Evolutionary conservation across 176 grass and related monocot species (phyloP), one percentile per base, ranked within the genome.

Genomic region (Puya raimondii): DNA sequence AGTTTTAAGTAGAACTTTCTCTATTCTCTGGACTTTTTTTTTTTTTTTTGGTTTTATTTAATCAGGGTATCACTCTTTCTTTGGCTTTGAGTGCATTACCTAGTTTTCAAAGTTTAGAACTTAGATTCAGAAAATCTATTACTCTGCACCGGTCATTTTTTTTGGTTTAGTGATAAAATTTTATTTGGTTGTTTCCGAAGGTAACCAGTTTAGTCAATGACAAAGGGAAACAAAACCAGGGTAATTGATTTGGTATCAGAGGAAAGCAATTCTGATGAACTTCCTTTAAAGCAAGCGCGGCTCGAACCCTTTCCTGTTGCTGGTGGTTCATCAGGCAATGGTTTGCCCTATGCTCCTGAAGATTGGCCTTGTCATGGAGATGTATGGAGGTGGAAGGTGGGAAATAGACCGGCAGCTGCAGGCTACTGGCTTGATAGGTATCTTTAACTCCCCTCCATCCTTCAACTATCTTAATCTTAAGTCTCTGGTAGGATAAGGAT

Each of bases 341-440:
- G 85, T 71, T 72, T 88, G 66, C 89, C 89, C 48, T 91, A 85
- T 78, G 89, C 85, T 68, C 89, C 85, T 80, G 85, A 82, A 74
- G 81, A 91, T 69, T 91, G 89, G 89, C 85, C 89, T 63, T 53
- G 63, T 53, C 71, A 76, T 69, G 89, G 82, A 71, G 89, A 91
- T 78, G 57, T 49, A 61, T 91, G 89, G 89, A 50, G 72, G 4
- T 91, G 89, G 89, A 91, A 80, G 81, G 89, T 91, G 47, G 89
- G 89, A 72, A 54, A 0, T 69, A 80, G 88, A 61, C 1, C 47
- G 68, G 47, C 69, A 66, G 20, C 18, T n/a, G 69, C 49, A 26
- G 88, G 85, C 15, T 73, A 91, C 68, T 91, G 88, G 88, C n/a
- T 70, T 68, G 85, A 91, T 68, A 91, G 88, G 81, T 91, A 18